These are phyloP conservation scores for Oryza glaberrima DNA, from an alignment of 176 grass and related monocot genomes.

Conservation along the genomic window DNA sequence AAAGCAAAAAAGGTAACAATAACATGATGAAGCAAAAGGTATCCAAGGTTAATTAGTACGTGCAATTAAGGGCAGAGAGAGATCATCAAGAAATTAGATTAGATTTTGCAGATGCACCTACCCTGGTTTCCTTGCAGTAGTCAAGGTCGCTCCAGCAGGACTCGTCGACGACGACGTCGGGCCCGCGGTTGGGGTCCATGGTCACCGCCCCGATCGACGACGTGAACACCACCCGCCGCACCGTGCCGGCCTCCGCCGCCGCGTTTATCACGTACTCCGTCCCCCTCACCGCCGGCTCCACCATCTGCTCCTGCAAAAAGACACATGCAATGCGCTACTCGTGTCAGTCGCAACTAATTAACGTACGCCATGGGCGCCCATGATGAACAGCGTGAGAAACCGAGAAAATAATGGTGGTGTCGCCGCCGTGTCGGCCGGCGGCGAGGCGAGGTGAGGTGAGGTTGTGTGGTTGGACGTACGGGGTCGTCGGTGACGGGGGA, in stretches of 20 bases:
- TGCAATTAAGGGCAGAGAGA: background rate
- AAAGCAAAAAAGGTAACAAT: background rate
- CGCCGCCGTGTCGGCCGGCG: too few relatives aligned
- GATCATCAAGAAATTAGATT: background rate
- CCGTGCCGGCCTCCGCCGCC: slow-evolving; percentile 74
- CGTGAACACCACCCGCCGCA: slow-evolving; percentile 88
- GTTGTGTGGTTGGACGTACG: slow-evolving; percentile 18
- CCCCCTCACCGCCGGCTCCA: slow-evolving; percentile 92
- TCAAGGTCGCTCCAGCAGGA: slow-evolving; percentile 95
- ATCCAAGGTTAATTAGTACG: background rate
- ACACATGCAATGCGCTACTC: background rate
- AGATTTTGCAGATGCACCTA: slow-evolving; percentile 19
- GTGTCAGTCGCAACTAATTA: background rate
- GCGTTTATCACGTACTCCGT: slow-evolving; percentile 79
- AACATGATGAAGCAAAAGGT: slow-evolving; percentile 1
- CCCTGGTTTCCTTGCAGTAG: slow-evolving; percentile 92
- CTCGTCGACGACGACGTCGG: slow-evolving; percentile 88
- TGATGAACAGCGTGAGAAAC: too few relatives aligned
- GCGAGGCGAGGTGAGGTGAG: too few relatives aligned
- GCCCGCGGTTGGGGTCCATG: slow-evolving; percentile 78
- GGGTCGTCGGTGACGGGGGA: slow-evolving; percentile 96
- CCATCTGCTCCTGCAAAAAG: slow-evolving; percentile 81
- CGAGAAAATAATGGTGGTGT: too few relatives aligned
- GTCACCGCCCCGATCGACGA: slow-evolving; percentile 94
- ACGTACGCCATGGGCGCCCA: too few relatives aligned